Evolutionary conservation across 345 rosid species (phyloP).

Genomic region (Salix purpurea): DNA sequence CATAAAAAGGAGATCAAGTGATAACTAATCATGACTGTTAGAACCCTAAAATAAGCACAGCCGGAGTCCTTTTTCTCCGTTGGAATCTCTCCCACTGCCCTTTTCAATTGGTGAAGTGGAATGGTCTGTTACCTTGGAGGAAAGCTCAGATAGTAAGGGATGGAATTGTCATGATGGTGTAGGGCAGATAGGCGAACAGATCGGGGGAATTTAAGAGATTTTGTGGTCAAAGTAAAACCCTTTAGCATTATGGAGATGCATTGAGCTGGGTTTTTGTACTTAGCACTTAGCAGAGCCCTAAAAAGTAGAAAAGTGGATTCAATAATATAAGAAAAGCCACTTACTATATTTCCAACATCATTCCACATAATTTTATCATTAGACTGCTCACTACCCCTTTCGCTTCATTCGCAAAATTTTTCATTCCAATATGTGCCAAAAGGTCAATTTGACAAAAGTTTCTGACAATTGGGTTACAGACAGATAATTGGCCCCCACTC

Average conservation of each 20-base stretch:
- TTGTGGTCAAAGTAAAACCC: conserved; percentile 30
- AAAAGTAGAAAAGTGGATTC: conserved; percentile 18
- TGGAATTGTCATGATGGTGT: conserved; percentile 33
- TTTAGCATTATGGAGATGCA: conserved; percentile 38
- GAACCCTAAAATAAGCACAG: conserved; percentile 14
- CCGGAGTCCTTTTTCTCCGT: neutral
- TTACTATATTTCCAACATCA: conserved; percentile 23
- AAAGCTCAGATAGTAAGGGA: conserved; percentile 17
- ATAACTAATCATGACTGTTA: conserved; percentile 23
- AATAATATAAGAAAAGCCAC: conserved; percentile 15
- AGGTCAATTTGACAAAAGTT: conserved; percentile 30
- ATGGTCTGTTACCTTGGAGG: conserved; percentile 20
- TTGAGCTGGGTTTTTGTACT: conserved; percentile 34
- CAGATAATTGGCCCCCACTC: conserved; percentile 29
- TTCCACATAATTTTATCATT: conserved; percentile 31
- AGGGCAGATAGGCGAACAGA: conserved; percentile 19
- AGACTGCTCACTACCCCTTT: conserved; percentile 17
- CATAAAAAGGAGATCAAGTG: conserved; percentile 19
- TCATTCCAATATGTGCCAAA: conserved; percentile 27
- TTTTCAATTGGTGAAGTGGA: conserved; percentile 21
- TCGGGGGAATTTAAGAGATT: conserved; percentile 13
- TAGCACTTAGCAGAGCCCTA: conserved; percentile 24
- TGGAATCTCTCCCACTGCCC: conserved; percentile 20
- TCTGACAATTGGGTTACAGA: conserved; percentile 34
- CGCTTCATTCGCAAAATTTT: conserved; percentile 33